phyloP scores from a whole-genome alignment of 1,284 basidiomycete species.

The Salmacisia buchloeana region DNA sequence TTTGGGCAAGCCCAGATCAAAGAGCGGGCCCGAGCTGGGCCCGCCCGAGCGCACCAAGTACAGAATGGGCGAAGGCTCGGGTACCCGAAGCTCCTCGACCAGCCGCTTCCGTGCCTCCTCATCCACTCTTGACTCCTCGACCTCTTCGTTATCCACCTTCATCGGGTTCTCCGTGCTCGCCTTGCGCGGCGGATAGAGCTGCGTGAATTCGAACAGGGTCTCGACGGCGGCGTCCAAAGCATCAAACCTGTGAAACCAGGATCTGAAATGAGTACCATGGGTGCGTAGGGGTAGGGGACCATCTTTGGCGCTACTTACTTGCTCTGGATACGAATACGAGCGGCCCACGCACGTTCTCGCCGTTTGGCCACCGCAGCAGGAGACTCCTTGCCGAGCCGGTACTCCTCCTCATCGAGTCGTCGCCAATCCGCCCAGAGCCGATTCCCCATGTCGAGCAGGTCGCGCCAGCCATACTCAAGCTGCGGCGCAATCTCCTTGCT shows the following conservation, averaged over 20 bases:
- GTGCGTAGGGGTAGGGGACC: neutral
- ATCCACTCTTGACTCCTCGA: too few relatives aligned
- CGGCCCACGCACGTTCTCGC: conserved; percentile 6
- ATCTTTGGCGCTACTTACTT: neutral
- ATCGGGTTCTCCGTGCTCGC: too few relatives aligned
- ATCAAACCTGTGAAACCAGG: neutral
- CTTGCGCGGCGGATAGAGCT: conserved; percentile 17
- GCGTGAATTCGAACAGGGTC: conserved; percentile 7
- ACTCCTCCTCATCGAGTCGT: neutral
- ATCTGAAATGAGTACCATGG: neutral
- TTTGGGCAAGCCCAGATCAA: too few relatives aligned
- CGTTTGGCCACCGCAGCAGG: neutral
- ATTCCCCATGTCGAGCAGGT: conserved; percentile 8
- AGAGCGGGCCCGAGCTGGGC: too few relatives aligned
- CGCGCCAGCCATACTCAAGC: neutral
- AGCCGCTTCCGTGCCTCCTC: too few relatives aligned
- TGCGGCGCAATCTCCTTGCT: neutral
- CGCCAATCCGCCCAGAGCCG: conserved; percentile 25
- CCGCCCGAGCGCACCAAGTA: too few relatives aligned
- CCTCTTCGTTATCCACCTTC: too few relatives aligned
- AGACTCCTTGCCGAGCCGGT: neutral
- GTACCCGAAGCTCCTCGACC: too few relatives aligned
- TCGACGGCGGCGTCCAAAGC: conserved; percentile 12
- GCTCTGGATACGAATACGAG: neutral
- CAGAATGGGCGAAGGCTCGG: too few relatives aligned